Percentiles rank a stretch among this genome's conserved stretches.
Evolutionary conservation across 257 asterid species (phyloP).

Genomic region (Salvia splendens): DNA sequence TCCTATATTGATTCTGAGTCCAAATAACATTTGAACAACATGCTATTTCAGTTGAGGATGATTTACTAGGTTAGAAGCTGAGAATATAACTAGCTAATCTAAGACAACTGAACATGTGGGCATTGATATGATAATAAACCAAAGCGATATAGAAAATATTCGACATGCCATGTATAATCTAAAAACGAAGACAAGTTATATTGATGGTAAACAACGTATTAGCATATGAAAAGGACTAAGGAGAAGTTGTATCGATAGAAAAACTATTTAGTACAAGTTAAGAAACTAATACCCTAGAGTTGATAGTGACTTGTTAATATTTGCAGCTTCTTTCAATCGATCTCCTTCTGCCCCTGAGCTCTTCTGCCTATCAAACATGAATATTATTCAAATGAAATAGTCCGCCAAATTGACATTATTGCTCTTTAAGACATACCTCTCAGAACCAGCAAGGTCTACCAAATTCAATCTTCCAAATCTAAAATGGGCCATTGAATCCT

Average conservation of each 20-base stretch:
- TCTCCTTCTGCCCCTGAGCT: slow-evolving; percentile 91
- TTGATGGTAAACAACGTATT: slow-evolving; percentile 15
- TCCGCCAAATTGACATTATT: slow-evolving; percentile 25
- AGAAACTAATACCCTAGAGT: slow-evolving; percentile 73
- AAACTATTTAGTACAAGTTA: slow-evolving; percentile 8
- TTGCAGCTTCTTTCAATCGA: slow-evolving; percentile 89
- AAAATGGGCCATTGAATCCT: slow-evolving; percentile 72
- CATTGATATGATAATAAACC: background rate
- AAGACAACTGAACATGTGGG: slow-evolving; percentile 6
- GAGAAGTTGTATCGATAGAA: background rate
- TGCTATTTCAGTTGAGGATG: slow-evolving; percentile 6
- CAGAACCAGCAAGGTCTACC: slow-evolving; percentile 93
- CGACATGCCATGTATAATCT: slow-evolving; percentile 4
- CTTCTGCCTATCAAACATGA: slow-evolving; percentile 62
- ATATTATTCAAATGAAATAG: slow-evolving; percentile 24
- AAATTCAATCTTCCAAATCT: slow-evolving; percentile 82
- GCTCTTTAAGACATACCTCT: slow-evolving; percentile 49
- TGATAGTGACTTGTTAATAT: slow-evolving; percentile 79
- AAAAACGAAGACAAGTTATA: background rate
- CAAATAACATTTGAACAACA: background rate
- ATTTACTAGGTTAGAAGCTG: slow-evolving; percentile 8
- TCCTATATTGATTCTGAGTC: slow-evolving; percentile 2
- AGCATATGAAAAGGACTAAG: background rate
- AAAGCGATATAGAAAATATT: background rate
- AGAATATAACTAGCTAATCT: background rate